These are phyloP conservation scores for Dendryphion nanum DNA, from an alignment of 2,329 filamentous ascomycete genomes.

Conservation along the genomic window DNA sequence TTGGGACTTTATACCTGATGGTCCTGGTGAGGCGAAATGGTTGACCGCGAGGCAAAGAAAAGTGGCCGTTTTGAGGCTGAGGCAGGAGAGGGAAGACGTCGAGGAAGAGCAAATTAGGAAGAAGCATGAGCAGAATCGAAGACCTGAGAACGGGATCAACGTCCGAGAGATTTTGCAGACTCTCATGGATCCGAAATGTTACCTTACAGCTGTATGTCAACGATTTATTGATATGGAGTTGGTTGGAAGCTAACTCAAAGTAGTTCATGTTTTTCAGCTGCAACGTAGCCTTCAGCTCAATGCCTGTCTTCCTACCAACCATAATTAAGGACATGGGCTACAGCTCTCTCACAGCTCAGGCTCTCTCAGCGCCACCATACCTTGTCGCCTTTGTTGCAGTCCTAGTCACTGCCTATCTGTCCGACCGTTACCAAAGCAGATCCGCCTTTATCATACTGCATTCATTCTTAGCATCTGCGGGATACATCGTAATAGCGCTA, in stretches of 20 bases:
- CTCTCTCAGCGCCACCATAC: slow-evolving; percentile 78
- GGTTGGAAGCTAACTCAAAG: slow-evolving; percentile 1
- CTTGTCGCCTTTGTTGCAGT: slow-evolving; percentile 71
- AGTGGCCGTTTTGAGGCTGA: slow-evolving; percentile 69
- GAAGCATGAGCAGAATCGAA: slow-evolving; percentile 10
- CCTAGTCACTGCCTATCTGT: slow-evolving; percentile 68
- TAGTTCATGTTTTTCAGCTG: slow-evolving; percentile 77
- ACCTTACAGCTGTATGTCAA: slow-evolving; percentile 65
- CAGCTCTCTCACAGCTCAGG: slow-evolving; percentile 66
- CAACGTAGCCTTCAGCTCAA: slow-evolving; percentile 83
- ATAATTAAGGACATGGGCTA: slow-evolving; percentile 77
- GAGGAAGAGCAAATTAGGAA: slow-evolving; percentile 27
- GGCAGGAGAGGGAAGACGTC: slow-evolving; percentile 46
- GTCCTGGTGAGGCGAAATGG: slow-evolving; percentile 53
- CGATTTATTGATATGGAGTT: too few relatives aligned
- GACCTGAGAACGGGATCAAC: slow-evolving; percentile 44
- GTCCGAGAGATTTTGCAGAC: slow-evolving; percentile 58
- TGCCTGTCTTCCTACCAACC: slow-evolving; percentile 84
- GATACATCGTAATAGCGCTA: slow-evolving; percentile 62
- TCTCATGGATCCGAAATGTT: slow-evolving; percentile 66
- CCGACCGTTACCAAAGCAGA: slow-evolving; percentile 65
- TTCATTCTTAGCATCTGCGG: slow-evolving; percentile 63
- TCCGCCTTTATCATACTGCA: slow-evolving; percentile 67
- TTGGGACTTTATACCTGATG: slow-evolving; percentile 75
- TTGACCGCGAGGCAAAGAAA: slow-evolving; percentile 50